Base-by-base conservation (phyloP, 2,329 filamentous ascomycete genomes). In the Thielaviopsis euricoi region DNA sequence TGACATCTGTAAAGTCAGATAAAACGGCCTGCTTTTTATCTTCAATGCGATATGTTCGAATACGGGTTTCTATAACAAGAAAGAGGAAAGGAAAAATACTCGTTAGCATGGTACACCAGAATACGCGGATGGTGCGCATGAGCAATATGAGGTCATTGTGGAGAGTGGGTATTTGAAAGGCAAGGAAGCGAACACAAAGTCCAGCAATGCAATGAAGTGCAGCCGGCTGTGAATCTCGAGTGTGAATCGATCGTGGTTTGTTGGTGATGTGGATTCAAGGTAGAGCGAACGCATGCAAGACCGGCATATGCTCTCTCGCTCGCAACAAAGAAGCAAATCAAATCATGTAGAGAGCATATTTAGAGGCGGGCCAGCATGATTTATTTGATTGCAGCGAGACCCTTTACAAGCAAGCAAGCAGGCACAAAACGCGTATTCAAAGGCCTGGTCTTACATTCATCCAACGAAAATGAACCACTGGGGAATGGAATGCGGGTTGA, bases 21-120 rank as follows among this genome's bases (percentile, higher is more conserved):
- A 52, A 37, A 7, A 52, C 55, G 4, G 48, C 46, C n/a, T 98
- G 93, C 68, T 87, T 86, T 71, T 87, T 89, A 69, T 91, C 86
- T 69, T 88, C 77, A 62, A 93, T 86, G 54, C 74, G 69, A 68
- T 85, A 85, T 53, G 76, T 76, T 53, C 75, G 80, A 46, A 82
- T 65, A 49, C 74, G 69, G 58, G 71, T 76, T 60, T 81, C 81
- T 84, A 64, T 26, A 60, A 23, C 5, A 17, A 21, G 52, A 46
- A 56, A 33, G 23, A 60, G 56, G 52, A 55, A 29, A 50, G 12
- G 3, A 51, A 51, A 48, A 25, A 43, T 10, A 33, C 7, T 6
- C 12, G 37, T 43, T 43, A 43, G 37, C 37, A 43, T 43, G 17
- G 3, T n/a, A 5, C 6, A 43, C 37, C 15, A n/a, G 37, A 3